phyloP scores from a whole-genome alignment of 139 green algal species.

The Micromonas pusilla region DNA sequence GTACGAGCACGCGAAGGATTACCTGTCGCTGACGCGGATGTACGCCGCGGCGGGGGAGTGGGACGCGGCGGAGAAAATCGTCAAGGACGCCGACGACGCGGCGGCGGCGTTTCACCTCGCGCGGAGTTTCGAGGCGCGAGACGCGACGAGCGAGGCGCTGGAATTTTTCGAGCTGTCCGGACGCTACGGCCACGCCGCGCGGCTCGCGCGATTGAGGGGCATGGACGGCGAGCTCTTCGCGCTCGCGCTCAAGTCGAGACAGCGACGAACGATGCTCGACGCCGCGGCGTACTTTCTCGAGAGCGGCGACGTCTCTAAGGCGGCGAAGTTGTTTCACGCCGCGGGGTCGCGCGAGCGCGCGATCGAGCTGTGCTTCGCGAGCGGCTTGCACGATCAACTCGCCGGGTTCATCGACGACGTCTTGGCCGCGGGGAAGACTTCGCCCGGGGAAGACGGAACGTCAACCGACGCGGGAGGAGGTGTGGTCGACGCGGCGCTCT shows the following conservation, averaged over 20 bases:
- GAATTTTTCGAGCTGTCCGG: constrained; percentile 33
- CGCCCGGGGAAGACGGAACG: constrained; percentile 46
- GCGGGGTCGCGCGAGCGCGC: constrained; percentile 31
- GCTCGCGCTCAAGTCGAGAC: constrained; percentile 34
- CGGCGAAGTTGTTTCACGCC: constrained; percentile 48
- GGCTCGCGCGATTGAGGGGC: constrained; percentile 36
- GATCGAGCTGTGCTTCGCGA: constrained; percentile 64
- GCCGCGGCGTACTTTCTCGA: constrained; percentile 50
- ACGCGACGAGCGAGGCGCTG: constrained; percentile 33
- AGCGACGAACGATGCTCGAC: constrained; percentile 52
- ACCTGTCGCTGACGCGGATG: constrained; percentile 45
- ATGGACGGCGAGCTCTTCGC: constrained; percentile 45
- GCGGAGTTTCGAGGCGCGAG: constrained; percentile 56
- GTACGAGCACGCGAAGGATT: constrained; percentile 55
- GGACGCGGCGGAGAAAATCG: constrained; percentile 38
- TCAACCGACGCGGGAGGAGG: constrained; percentile 47
- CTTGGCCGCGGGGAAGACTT: neutral
- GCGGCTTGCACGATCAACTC: constrained; percentile 56
- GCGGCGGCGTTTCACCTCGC: constrained; percentile 70
- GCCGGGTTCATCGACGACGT: constrained; percentile 52
- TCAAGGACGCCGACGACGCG: constrained; percentile 31
- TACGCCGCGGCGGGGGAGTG: constrained; percentile 43
- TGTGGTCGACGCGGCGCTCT: too few species aligned
- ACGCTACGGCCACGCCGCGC: constrained; percentile 36
- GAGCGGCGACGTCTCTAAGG: constrained; percentile 50